These are phyloP conservation scores for Trypanosoma cruzi DNA, from an alignment of 208 protist species.

Conservation along the genomic window DNA sequence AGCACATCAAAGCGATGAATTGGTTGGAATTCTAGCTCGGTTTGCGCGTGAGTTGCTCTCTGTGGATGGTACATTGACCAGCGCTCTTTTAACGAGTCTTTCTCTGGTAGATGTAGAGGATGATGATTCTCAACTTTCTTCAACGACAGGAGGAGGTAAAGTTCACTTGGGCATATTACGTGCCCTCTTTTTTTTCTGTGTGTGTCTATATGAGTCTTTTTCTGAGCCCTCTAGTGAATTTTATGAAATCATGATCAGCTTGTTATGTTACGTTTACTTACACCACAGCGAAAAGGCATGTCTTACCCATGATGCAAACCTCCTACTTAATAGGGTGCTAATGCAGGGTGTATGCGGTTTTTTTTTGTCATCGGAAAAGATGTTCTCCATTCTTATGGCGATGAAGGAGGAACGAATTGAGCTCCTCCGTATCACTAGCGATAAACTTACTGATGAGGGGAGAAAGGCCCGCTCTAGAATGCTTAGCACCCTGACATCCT, in stretches of 20 bases:
- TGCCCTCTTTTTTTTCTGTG: constrained; percentile 86
- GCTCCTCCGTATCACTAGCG: constrained; percentile 27
- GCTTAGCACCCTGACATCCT: constrained; percentile 58
- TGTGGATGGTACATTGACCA: constrained; percentile 60
- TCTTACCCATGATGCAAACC: constrained; percentile 77
- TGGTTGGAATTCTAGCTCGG: constrained; percentile 53
- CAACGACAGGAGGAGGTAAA: constrained; percentile 10
- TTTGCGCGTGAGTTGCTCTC: constrained; percentile 72
- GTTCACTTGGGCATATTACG: constrained; percentile 79
- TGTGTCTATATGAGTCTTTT: constrained; percentile 70
- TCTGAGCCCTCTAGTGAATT: constrained; percentile 46
- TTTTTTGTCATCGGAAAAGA: constrained; percentile 67
- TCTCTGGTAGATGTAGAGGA: constrained; percentile 38
- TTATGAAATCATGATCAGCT: constrained; percentile 68
- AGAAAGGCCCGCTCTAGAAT: constrained; percentile 49
- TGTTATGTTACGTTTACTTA: constrained; percentile 78
- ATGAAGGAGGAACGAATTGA: constrained; percentile 57
- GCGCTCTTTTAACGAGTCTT: constrained; percentile 68
- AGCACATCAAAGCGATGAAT: constrained; percentile 36
- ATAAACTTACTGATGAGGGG: constrained; percentile 27
- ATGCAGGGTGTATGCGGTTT: constrained; percentile 48
- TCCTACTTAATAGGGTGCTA: constrained; percentile 60
- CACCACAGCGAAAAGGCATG: constrained; percentile 71
- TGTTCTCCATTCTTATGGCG: constrained; percentile 54
- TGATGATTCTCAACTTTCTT: not conserved